Percentiles rank a stretch among this genome's conserved stretches.
Evolutionary conservation across 2,329 filamentous ascomycete genomes (phyloP).

Genomic region (Microcyclosporella mali): DNA sequence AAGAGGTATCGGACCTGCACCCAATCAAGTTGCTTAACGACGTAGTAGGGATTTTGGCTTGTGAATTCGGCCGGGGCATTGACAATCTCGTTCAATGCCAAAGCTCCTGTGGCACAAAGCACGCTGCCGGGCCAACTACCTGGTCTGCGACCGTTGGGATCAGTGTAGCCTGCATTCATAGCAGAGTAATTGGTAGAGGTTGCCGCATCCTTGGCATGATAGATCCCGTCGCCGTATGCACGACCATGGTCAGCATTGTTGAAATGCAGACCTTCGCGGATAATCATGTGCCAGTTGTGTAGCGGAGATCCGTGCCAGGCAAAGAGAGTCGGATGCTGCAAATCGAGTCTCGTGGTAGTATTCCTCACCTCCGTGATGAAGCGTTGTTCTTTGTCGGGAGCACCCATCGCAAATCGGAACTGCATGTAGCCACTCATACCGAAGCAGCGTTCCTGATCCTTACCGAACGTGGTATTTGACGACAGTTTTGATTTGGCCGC

Average conservation of each 20-base stretch:
- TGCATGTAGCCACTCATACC: conserved; percentile 66
- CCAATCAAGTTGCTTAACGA: conserved; percentile 73
- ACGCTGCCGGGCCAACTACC: conserved; percentile 59
- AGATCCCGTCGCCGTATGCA: conserved; percentile 71
- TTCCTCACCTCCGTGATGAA: conserved; percentile 60
- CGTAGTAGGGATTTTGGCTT: conserved; percentile 54
- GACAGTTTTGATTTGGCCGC: background rate
- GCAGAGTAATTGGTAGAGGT: conserved; percentile 51
- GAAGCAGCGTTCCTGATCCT: conserved; percentile 43
- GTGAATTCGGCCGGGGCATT: conserved; percentile 62
- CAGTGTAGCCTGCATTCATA: conserved; percentile 6
- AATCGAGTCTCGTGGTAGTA: conserved; percentile 36
- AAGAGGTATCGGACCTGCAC: conserved; percentile 86
- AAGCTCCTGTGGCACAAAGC: conserved; percentile 49
- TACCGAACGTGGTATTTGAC: conserved; percentile 7
- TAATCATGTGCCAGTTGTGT: conserved; percentile 82
- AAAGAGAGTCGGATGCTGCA: conserved; percentile 63
- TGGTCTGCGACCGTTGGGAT: background rate
- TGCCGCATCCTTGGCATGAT: conserved; percentile 59
- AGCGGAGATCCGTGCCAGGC: conserved; percentile 79
- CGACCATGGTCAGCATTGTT: conserved; percentile 58
- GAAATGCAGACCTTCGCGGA: conserved; percentile 71
- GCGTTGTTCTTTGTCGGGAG: conserved; percentile 74
- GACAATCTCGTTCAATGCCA: conserved; percentile 80
- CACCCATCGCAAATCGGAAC: conserved; percentile 82